Evolutionary conservation across 495 filamentous ascomycete species (phyloP).

Genomic region (Aspergillus heteromorphus): DNA sequence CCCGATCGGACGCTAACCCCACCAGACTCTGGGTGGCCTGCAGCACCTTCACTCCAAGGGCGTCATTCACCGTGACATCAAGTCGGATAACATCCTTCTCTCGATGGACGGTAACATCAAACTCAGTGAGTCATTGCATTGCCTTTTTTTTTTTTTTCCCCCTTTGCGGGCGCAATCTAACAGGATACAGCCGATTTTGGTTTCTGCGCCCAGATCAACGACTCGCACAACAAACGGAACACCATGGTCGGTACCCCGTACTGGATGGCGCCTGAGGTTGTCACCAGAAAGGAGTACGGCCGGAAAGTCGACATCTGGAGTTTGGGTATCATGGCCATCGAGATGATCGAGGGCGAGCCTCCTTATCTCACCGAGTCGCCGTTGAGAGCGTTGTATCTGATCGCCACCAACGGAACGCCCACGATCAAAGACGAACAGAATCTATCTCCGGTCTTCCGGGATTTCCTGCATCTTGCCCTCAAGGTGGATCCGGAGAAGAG

Average conservation of each 20-base stretch:
- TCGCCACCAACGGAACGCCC: constrained; percentile 95
- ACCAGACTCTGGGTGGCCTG: constrained; percentile 75
- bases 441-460: constrained; percentile 72
- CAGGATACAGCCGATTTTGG: constrained; percentile 79
- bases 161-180: constrained; percentile 25
- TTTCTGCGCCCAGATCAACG: constrained; percentile 98
- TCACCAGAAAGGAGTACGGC: constrained; percentile 95
- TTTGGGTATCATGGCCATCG: constrained; percentile 99
- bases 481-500: constrained; percentile 97
- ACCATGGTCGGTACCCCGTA: constrained; percentile 99
- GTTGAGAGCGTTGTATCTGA: constrained; percentile 86
- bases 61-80: constrained; percentile 97
- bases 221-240: constrained; percentile 91
- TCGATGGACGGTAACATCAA: constrained; percentile 97
- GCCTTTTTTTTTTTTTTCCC: constrained; percentile 1
- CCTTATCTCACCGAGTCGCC: constrained; percentile 95
- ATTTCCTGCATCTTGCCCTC: constrained; percentile 84
- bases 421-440: constrained; percentile 88
- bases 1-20: background rate
- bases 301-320: constrained; percentile 99
- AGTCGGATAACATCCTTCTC: constrained; percentile 94
- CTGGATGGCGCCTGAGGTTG: constrained; percentile 99
- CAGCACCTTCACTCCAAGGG: constrained; percentile 97
- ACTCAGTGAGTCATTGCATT: constrained; percentile 63
- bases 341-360: constrained; percentile 99